phyloP scores from a whole-genome alignment of 1,284 basidiomycete genomes.

The Tilletia walkeri region DNA sequence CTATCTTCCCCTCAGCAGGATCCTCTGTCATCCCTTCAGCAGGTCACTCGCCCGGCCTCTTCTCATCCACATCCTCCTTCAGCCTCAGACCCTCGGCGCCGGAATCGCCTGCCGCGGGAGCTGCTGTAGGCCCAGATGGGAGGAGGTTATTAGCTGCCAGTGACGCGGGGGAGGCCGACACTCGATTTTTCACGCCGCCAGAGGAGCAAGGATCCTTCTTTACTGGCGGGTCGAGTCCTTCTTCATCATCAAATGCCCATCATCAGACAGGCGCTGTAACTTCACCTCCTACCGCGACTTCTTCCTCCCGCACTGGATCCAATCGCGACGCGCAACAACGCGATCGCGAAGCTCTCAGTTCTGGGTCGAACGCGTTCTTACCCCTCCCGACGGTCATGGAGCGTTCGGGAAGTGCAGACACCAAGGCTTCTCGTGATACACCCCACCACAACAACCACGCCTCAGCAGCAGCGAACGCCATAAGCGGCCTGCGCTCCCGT shows the following conservation, averaged over 20 bases:
- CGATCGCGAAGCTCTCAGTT: neutral
- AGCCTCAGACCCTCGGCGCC: neutral
- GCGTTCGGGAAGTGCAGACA: constrained; percentile 9
- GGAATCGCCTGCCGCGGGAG: too few relatives aligned
- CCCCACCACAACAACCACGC: neutral
- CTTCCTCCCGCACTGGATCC: too few relatives aligned
- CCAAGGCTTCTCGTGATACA: neutral
- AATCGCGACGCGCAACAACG: neutral
- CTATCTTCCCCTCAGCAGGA: too few relatives aligned
- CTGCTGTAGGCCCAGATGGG: too few relatives aligned
- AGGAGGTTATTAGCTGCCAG: neutral
- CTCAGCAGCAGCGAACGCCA: neutral
- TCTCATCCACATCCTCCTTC: neutral
- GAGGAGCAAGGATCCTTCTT: neutral
- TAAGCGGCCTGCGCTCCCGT: constrained; percentile 8
- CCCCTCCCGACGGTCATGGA: constrained; percentile 13
- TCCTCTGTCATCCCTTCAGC: too few relatives aligned
- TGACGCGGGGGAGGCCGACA: constrained; percentile 1
- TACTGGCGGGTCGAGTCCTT: neutral
- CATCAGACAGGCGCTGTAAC: too few relatives aligned
- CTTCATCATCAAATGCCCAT: too few relatives aligned
- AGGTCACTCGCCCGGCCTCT: constrained; percentile 1
- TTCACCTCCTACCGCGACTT: too few relatives aligned
- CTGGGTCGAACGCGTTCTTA: constrained; percentile 4
- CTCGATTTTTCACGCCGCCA: constrained; percentile 11